Percentiles rank a stretch among this genome's conserved stretches.
These are phyloP conservation scores for Torrubiellomyces zombiae DNA, from an alignment of 2,329 filamentous ascomycete species.

Conservation along the genomic window DNA sequence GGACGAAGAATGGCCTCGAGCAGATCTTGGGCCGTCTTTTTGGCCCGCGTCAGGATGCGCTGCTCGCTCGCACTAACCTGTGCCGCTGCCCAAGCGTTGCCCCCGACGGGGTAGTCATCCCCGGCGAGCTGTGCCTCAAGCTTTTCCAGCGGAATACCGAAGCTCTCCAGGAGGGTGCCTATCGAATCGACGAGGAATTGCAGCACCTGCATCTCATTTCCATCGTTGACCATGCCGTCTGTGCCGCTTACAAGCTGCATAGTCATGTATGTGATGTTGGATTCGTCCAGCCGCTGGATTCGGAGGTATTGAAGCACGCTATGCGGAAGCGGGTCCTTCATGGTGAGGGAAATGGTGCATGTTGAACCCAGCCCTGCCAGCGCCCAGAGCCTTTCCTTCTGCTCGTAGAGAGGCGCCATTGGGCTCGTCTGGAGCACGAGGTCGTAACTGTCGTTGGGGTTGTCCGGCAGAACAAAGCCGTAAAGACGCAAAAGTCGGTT, in stretches of 20 bases:
- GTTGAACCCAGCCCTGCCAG: slow-evolving; percentile 14
- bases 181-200: slow-evolving; percentile 16
- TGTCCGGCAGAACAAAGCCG: slow-evolving; percentile 18
- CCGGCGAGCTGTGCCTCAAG: slow-evolving; percentile 14
- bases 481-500: slow-evolving; percentile 20
- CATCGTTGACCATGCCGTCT: slow-evolving; percentile 12
- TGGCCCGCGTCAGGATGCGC: slow-evolving; percentile 15
- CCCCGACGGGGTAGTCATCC: slow-evolving; percentile 13
- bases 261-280: slow-evolving; percentile 11
- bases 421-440: slow-evolving; percentile 18
- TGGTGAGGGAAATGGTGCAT: slow-evolving; percentile 16
- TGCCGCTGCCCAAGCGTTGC: slow-evolving; percentile 19
- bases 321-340: slow-evolving; percentile 15
- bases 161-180: slow-evolving; percentile 12
- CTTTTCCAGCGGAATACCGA: slow-evolving; percentile 13
- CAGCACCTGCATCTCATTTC: slow-evolving; percentile 15
- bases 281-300: slow-evolving; percentile 16
- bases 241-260: slow-evolving; percentile 9
- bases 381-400: slow-evolving; percentile 18
- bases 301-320: slow-evolving; percentile 18
- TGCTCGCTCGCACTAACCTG: slow-evolving; percentile 14
- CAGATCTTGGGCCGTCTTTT: slow-evolving; percentile 14
- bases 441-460: slow-evolving; percentile 19
- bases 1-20: slow-evolving; percentile 5
- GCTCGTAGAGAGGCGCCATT: slow-evolving; percentile 15